Evolutionary conservation across 2,329 filamentous ascomycete genomes (phyloP).

Genomic region (Penicillium sp.): DNA sequence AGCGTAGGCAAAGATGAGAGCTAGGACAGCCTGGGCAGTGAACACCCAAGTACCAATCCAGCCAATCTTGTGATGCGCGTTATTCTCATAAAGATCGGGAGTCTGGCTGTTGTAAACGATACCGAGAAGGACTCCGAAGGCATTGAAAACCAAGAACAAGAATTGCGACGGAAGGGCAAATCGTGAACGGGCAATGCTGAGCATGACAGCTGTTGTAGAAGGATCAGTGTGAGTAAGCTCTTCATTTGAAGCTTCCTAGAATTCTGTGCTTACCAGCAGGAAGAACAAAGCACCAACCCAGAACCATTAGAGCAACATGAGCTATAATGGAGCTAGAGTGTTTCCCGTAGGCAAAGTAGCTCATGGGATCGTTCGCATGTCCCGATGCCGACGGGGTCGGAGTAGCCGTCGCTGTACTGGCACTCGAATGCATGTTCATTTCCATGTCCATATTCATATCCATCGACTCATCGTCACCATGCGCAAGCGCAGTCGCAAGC

Average conservation of each 20-base stretch:
- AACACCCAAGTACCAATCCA: conserved; percentile 79
- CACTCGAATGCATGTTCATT: conserved; percentile 24
- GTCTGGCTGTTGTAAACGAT: conserved; percentile 76
- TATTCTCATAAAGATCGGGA: conserved; percentile 82
- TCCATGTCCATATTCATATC: conserved; percentile 33
- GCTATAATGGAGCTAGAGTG: conserved; percentile 57
- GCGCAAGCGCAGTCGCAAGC: conserved; percentile 33
- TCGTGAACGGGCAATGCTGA: conserved; percentile 78
- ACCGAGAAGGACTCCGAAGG: conserved; percentile 63
- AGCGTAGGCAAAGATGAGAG: conserved; percentile 63
- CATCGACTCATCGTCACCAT: conserved; percentile 34
- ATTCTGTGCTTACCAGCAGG: conserved; percentile 63
- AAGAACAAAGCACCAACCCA: conserved; percentile 71
- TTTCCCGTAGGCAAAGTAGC: conserved; percentile 45
- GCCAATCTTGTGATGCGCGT: conserved; percentile 83
- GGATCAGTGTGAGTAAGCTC: background rate
- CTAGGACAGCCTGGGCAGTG: conserved; percentile 68
- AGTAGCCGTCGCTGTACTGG: conserved; percentile 13
- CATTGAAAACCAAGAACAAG: conserved; percentile 64
- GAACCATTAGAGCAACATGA: conserved; percentile 69
- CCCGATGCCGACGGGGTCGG: conserved; percentile 10
- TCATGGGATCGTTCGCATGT: conserved; percentile 36
- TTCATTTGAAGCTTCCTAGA: background rate
- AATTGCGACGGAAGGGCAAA: conserved; percentile 71
- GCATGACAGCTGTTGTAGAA: conserved; percentile 67